Conservation (phyloP, 345 rosid genomes). For the Pugionium dolabratum region DNA sequence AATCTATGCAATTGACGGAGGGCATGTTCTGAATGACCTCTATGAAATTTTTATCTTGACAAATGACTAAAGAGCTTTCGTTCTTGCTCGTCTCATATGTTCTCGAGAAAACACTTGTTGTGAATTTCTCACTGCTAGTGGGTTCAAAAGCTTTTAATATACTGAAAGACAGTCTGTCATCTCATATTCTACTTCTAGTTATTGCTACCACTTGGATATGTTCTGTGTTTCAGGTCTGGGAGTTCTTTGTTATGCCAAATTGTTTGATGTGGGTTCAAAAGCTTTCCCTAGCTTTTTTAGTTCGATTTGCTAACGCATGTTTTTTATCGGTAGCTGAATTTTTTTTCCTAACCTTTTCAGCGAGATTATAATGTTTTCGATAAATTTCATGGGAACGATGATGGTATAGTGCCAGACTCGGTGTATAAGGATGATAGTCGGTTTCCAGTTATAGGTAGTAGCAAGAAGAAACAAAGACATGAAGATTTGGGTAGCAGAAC, state of each 20-base stretch:
- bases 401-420: constrained; percentile 75
- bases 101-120: not conserved
- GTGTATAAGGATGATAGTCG: constrained; percentile 42
- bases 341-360: constrained; percentile 43
- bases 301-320: constrained; percentile 1
- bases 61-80: constrained; percentile 6
- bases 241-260: not conserved
- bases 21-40: no score
- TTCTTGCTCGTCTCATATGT: constrained; percentile 22
- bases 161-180: not conserved
- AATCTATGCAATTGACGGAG: no score
- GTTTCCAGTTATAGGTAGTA: constrained; percentile 41
- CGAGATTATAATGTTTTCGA: constrained; percentile 56
- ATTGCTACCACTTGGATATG: constrained; percentile 9
- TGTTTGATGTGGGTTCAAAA: not conserved
- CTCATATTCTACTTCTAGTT: not conserved
- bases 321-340: constrained; percentile 21
- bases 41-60: no score
- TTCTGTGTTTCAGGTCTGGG: constrained; percentile 17
- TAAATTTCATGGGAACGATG: constrained; percentile 57
- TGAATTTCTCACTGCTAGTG: not conserved
- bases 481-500: constrained; percentile 44
- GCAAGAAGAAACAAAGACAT: constrained; percentile 50
- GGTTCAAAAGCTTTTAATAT: not conserved
- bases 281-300: constrained; percentile 14